phyloP scores from a whole-genome alignment of 2,329 filamentous ascomycete genomes.

The Cordyceps militaris region DNA sequence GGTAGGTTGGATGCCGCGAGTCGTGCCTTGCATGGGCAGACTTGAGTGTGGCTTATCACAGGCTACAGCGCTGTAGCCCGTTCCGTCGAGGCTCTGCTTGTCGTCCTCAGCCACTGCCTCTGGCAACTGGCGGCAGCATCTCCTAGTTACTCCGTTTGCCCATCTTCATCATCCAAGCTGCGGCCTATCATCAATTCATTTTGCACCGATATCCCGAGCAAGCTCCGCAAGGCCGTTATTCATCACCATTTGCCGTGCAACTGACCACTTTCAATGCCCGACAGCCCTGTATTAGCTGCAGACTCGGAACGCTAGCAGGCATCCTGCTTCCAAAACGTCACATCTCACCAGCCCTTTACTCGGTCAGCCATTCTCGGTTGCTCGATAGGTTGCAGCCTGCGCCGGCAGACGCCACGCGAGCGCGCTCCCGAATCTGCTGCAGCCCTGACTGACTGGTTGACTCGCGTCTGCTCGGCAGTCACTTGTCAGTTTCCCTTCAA shows the following conservation, averaged over 20 bases:
- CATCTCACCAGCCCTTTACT: background rate
- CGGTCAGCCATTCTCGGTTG: background rate
- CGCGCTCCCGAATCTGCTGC: background rate
- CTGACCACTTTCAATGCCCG: conserved; percentile 1
- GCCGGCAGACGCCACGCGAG: conserved; percentile 3
- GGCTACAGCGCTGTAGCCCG: background rate
- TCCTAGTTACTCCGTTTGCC: background rate
- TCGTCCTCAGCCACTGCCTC: background rate
- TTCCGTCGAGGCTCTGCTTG: conserved; percentile 1
- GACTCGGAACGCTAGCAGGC: conserved; percentile 3
- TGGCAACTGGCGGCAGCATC: background rate
- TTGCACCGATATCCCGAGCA: conserved; percentile 6
- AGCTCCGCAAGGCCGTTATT: background rate
- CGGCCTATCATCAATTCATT: background rate
- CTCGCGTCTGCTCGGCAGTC: background rate
- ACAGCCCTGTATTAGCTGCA: conserved; percentile 1
- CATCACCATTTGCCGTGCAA: background rate
- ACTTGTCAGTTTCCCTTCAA: background rate
- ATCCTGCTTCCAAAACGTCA: conserved; percentile 2
- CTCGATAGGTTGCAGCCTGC: background rate
- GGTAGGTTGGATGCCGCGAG: background rate
- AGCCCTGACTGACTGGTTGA: background rate
- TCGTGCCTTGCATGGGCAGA: background rate
- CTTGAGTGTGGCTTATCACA: background rate
- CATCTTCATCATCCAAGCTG: background rate